These are phyloP conservation scores for Dendrobium huoshanense DNA, from an alignment of 106 monocot genomes.

Conservation along the genomic window DNA sequence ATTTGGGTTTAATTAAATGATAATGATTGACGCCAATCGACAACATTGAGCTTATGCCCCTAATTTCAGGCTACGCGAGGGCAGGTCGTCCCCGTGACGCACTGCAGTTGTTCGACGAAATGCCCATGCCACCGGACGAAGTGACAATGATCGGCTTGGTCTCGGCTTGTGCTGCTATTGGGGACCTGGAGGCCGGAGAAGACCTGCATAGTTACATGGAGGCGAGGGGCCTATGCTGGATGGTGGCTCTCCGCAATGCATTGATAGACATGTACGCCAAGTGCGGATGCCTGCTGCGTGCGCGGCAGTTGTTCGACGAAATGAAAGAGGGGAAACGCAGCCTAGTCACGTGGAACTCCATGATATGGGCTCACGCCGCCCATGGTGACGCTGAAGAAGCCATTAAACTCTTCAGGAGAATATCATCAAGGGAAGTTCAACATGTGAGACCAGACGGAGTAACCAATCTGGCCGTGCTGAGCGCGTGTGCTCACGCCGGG, in stretches of 20 bases:
- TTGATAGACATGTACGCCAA: conserved; percentile 64
- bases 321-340: conserved; percentile 17
- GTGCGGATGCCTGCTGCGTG: conserved; percentile 32
- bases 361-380: conserved; percentile 37
- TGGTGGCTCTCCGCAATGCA: conserved; percentile 35
- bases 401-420: conserved; percentile 21
- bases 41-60: background rate
- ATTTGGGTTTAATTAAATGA: no score
- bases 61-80: conserved; percentile 29
- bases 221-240: conserved; percentile 16
- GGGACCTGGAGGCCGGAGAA: conserved; percentile 36
- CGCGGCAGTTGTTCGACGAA: conserved; percentile 26
- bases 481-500: conserved; percentile 46
- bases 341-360: conserved; percentile 45
- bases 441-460: conserved; percentile 34
- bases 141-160: conserved; percentile 43
- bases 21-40: no score
- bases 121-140: conserved; percentile 38
- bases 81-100: conserved; percentile 28
- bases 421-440: conserved; percentile 9
- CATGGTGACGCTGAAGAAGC: conserved; percentile 38
- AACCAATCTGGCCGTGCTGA: conserved; percentile 38
- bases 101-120: conserved; percentile 30
- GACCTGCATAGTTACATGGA: conserved; percentile 21
- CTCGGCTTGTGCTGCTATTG: conserved; percentile 32